Base-by-base conservation (phyloP, 371 early-diverging fungal species). In the Lichtheimia ramosa region DNA sequence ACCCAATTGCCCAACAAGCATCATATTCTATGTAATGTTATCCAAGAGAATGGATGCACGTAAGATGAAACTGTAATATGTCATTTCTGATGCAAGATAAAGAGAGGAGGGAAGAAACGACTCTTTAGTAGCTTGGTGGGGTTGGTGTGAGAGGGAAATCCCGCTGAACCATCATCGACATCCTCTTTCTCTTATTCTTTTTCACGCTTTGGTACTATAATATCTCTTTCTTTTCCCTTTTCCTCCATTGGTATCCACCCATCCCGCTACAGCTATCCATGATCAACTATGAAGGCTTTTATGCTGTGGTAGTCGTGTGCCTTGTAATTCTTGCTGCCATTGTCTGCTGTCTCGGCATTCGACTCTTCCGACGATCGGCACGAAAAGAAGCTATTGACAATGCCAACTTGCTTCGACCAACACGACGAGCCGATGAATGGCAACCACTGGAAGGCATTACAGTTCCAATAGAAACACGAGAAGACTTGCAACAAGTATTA, bases 271-370 rank as follows among this genome's bases (percentile, higher is more conserved):
- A 15, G 40, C 40, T 20, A 27, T 34, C 23, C 46, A 59, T 59
- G 59, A 51, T 55, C 21, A 64, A 54, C 49, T 56, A 59, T 62
- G 70, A 63, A 58, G 66, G 63, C 12, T 61, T 70, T 10, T 66
- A 66, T 50, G 67, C 67, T 51, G 67, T 66, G 28, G 25, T 70
- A 41, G 56, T 70, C 20, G 53, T 70, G 18, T 64, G 64, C 46
- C 42, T 70, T 40, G 52, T 70, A 25, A 46, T 66, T 13, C 13
- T 70, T 24, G 61, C 59, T 28, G 58, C 59, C 12, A 51, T 70
- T 41, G 57, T 59, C 25, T 61, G 63, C 42, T 66, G 71, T 34
- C 56, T 66, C 18, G 67, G 67, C 5, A 39, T 70, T n/a, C 64
- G 66, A 15, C 39, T 70, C n/a, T 52, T 64, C 51, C 61, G 63